Percentiles rank a stretch among this genome's conserved stretches.
Conservation (phyloP, 2,329 filamentous ascomycete genomes). For the Sporothrix pallida region DNA sequence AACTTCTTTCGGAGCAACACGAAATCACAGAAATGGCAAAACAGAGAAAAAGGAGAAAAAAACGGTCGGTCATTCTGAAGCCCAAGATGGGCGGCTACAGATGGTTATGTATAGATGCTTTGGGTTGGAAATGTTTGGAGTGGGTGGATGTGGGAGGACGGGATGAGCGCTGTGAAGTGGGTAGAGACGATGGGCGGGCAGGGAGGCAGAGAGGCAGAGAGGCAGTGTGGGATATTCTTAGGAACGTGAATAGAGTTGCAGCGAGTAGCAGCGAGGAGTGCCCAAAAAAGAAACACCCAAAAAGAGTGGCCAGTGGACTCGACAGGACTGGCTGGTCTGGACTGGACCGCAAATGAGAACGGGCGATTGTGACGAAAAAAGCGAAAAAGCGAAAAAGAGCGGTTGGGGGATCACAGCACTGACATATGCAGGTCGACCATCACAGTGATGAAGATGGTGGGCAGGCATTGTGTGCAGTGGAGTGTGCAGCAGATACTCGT, state of each 20-base stretch:
- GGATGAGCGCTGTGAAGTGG: not conserved
- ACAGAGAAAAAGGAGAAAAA: slow-evolving; percentile 47
- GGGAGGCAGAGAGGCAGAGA: too few species aligned
- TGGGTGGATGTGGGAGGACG: not conserved
- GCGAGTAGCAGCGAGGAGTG: not conserved
- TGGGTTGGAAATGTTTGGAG: not conserved
- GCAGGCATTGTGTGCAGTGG: not conserved
- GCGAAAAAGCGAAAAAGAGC: not conserved
- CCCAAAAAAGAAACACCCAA: slow-evolving; percentile 15
- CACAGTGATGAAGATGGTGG: slow-evolving; percentile 39
- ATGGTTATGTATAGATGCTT: slow-evolving; percentile 54
- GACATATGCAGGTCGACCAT: slow-evolving; percentile 38
- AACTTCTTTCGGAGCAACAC: slow-evolving; percentile 22
- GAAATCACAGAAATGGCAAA: slow-evolving; percentile 47
- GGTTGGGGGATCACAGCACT: slow-evolving; percentile 37
- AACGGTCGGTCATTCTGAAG: slow-evolving; percentile 45
- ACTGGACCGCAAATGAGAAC: not conserved
- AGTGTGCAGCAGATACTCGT: too few species aligned
- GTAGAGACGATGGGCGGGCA: too few species aligned
- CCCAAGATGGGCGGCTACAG: slow-evolving; percentile 52
- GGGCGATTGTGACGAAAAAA: slow-evolving; percentile 20
- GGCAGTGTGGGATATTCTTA: slow-evolving; percentile 8
- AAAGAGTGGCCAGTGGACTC: not conserved
- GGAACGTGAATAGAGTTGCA: slow-evolving; percentile 24
- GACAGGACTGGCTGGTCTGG: not conserved